Base-by-base conservation (phyloP, 2,329 filamentous ascomycete species). In the Hymenoscyphus repandus region DNA sequence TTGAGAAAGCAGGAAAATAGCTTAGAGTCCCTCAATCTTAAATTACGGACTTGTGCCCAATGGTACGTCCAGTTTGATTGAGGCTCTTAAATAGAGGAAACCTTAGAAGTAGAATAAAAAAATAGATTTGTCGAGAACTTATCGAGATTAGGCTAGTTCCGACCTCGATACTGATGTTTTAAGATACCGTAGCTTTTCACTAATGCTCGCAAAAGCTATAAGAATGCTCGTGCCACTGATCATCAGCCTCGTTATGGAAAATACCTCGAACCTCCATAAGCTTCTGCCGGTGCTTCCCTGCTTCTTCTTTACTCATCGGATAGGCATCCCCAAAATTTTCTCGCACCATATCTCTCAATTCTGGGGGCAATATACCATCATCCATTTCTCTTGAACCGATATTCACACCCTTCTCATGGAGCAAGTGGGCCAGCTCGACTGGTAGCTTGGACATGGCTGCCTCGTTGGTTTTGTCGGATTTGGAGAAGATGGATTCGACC, bases 401-500 rank as follows among this genome's bases (percentile, higher is more conserved):
- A 20, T 3, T 6, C 11, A 32, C 41, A 11, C 41, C 41, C 6
- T 18, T 31, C 18, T 44, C n/a, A 12, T 32, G 41, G 2, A 44
- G 41, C 27, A 44, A 18, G 10, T 32, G 41, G 20, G 22, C n/a
- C 3, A 44, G 20, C 27, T 44, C 41, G 2, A 32, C 41, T 5
- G 41, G 41, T 6, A 44, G 22, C n/a, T 44, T 44, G 41, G 41
- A 44, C 12, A 44, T 32, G 17, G 41, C 27, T 9, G 15, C 41
- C n/a, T 18, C 17, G 13, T 27, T n/a, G 39, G 17, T 13, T 13
- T 42, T 13, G 2, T 2, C 13, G 41, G 41, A 44, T 31, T 18
- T 18, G 13, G 20, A 31, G 41, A 44, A 44, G 27, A 32, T 32
- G 34, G 34, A 13, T 37, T 55, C 42, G 2, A 38, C 45, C 52